Conservation (phyloP, 2,329 filamentous ascomycete genomes). For the Dactylellina haptotyla region DNA sequence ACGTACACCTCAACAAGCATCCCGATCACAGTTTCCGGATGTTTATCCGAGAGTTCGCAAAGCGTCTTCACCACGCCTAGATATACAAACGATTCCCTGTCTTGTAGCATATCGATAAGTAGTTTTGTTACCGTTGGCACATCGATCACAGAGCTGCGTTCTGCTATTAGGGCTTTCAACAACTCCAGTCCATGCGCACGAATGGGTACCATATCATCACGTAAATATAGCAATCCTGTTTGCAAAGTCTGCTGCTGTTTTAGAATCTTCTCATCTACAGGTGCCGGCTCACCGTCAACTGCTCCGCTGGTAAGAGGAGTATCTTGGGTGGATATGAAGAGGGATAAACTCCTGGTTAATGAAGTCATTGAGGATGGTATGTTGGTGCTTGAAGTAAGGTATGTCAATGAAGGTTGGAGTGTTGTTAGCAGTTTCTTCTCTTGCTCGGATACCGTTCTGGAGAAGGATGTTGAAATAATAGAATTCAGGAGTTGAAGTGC, state of each 20-base stretch:
- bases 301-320: conserved; percentile 11
- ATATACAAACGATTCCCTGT: conserved; percentile 77
- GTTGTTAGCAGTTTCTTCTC: conserved; percentile 57
- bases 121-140: conserved; percentile 73
- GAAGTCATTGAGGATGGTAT: conserved; percentile 54
- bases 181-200: conserved; percentile 73
- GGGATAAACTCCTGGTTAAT: conserved; percentile 56
- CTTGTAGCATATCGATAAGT: conserved; percentile 72
- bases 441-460: conserved; percentile 59
- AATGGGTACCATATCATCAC: conserved; percentile 73
- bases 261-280: conserved; percentile 62
- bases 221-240: conserved; percentile 72
- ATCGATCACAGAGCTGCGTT: conserved; percentile 71
- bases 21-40: conserved; percentile 71
- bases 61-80: conserved; percentile 74
- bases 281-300: conserved; percentile 22
- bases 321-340: conserved; percentile 56
- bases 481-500: conserved; percentile 62
- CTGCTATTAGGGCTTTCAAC: conserved; percentile 68
- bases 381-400: conserved; percentile 43
- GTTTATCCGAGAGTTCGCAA: conserved; percentile 70
- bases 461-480: conserved; percentile 59
- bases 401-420: conserved; percentile 56
- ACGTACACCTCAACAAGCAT: conserved; percentile 75
- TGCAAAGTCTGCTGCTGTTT: conserved; percentile 69